Evolutionary conservation across 192 early-diverging fungal genomes (phyloP), one percentile per base, ranked within the genome.

Genomic region (Coemansia aciculifera): DNA sequence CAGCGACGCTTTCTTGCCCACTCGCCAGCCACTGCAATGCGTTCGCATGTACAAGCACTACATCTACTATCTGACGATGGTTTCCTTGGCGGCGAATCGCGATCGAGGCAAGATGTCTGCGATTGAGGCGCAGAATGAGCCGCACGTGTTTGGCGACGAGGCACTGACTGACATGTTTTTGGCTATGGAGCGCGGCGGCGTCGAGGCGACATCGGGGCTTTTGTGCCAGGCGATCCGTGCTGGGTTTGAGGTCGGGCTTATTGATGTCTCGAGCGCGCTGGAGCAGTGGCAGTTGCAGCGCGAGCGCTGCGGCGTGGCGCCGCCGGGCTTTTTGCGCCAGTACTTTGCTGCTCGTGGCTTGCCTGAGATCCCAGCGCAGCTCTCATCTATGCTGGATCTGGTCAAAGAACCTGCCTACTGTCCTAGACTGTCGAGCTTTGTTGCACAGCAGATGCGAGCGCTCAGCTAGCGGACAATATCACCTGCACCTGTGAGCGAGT

Each of bases 221-320:
- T 48, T 82, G 60, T 77, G 79, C 63, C 79, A 77, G 62, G 68
- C 54, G 17, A 63, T 82, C 19, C 64, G 72, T 24, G 68, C 72
- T 3, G 79, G 74, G 17, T 70, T 77, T 34, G 71, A 73, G 31
- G 49, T 72, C n/a, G 79, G 79, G 11, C 75, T 68, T 52, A 62
- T 82, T 49, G 75, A 77, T 27, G 44, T 74, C 0, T 69, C 68
- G 6, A 68, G 64, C 11, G 71, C 63, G 65, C 69, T 82, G 24
- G 75, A 77, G 74, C 75, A 77, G 63, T 82, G 79, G 79, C 79
- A 82, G 75, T 34, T 71, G 64, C 68, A 77, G 49, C 79, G 79
- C 32, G 79, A 82, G 75, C 68, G 62, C 19, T 49, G 54, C 1
- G 79, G 79, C 21, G 44, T 67, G 29, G 79, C 79, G 3, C 65